Base-by-base conservation (phyloP, 2,329 filamentous ascomycete genomes). In the Aspergillus sp. region DNA sequence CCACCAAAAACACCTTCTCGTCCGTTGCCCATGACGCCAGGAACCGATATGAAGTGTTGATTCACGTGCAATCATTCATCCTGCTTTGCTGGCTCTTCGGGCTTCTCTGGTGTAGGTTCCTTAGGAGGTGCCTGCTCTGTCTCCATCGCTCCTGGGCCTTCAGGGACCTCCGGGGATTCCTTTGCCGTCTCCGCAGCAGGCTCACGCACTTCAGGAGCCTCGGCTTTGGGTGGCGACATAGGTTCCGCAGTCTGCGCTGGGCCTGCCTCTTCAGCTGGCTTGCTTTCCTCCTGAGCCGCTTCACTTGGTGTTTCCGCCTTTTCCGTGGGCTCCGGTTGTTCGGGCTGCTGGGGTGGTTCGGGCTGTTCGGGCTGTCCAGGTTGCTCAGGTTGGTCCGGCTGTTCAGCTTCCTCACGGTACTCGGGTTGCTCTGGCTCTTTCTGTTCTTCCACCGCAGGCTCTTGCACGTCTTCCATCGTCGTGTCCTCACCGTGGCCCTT, bases 381-480 rank as follows among this genome's bases (percentile, higher is more conserved):
- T 28, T 8, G 34, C 20, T 47, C 35, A 3, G 27, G 15, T 17
- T 26, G 20, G 12, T 36, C 31, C 10, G 26, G 41, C 4, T 26
- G 35, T 19, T 49, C 50, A 25, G 31, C 35, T 22, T 33, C 31
- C 30, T 30, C 35, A 28, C 32, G 31, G 29, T 30, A 33, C 30
- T 32, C 38, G 20, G 32, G 30, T 38, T 43, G 38, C 20, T 44
- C 45, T 24, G 37, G 19, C 19, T 22, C 19, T 22, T 22, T 33
- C 34, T 41, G 35, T 22, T 47, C 45, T n/a, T 40, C 42, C 15
- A 41, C 35, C 5, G 41, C 40, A n/a, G 46, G 32, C 5, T 43
- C 42, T 13, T 29, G 42, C 14, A 41, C 59, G 34, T 64, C 60
- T 41, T 61, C 59, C 60, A 64, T 64, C 8, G 49, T 37, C 8